phyloP scores from a whole-genome alignment of 257 asterid genomes.

The Solanum ossicruentum region DNA sequence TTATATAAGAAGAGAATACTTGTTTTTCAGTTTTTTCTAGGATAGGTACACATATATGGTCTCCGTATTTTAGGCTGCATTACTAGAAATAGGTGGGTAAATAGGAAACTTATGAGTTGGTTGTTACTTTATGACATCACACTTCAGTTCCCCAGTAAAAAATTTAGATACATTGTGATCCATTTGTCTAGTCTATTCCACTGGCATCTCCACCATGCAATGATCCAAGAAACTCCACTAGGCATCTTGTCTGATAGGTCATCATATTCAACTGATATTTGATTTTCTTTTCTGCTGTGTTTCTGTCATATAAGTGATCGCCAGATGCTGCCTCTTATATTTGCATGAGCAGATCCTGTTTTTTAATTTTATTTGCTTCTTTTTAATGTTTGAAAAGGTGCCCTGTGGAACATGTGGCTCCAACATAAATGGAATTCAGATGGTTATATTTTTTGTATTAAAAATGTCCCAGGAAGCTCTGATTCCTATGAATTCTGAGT shows the following conservation, averaged over 20 bases:
- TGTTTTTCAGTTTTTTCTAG: background rate
- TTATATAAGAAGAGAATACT: background rate
- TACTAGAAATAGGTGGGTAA: background rate
- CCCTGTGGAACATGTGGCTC: background rate
- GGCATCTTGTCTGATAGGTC: background rate
- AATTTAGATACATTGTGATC: background rate
- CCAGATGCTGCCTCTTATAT: background rate
- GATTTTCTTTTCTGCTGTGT: background rate
- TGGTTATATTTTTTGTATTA: background rate
- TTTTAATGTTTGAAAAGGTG: background rate
- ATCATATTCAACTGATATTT: background rate
- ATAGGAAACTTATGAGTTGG: background rate
- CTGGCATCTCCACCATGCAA: background rate
- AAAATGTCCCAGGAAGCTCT: background rate
- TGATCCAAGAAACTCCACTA: background rate
- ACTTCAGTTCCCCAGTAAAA: background rate
- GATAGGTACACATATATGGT: background rate
- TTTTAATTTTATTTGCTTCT: background rate
- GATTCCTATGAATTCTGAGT: background rate
- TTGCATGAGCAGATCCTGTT: background rate
- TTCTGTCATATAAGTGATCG: background rate
- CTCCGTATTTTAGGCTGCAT: background rate
- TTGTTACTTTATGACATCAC: background rate
- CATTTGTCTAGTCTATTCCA: background rate
- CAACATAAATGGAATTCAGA: background rate